Conservation (phyloP, 106 monocot genomes). For the Phalaenopsis equestris region DNA sequence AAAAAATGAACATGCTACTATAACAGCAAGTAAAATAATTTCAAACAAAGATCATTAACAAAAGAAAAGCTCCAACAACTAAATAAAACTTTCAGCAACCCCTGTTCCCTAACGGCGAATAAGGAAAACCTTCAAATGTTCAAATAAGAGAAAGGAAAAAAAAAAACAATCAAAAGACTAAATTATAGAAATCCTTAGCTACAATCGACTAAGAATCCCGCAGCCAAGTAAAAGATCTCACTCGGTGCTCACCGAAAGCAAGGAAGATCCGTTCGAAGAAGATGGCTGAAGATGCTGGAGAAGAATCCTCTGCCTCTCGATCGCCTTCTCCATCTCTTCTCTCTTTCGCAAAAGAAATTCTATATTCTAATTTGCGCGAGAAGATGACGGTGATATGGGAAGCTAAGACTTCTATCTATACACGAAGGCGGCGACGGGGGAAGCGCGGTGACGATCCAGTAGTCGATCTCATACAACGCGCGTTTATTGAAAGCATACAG, state of each 20-base stretch:
- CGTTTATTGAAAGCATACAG: not conserved
- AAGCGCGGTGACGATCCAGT: not conserved
- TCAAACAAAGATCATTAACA: not conserved
- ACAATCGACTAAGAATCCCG: not conserved
- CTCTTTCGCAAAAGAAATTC: not conserved
- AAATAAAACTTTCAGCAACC: not conserved
- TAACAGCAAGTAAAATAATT: not conserved
- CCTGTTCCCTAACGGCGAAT: not conserved
- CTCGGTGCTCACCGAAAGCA: slow-evolving; percentile 7
- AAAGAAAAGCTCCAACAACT: not conserved
- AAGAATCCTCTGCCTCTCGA: slow-evolving; percentile 54
- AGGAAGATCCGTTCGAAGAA: slow-evolving; percentile 7
- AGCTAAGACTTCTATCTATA: not conserved
- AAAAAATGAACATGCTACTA: not conserved
- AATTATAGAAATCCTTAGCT: not conserved
- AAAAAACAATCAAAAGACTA: not conserved
- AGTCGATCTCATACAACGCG: not conserved
- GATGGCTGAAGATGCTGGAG: slow-evolving; percentile 41
- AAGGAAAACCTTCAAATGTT: not conserved
- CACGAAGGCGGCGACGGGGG: not conserved
- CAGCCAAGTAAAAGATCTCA: not conserved
- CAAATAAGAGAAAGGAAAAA: not conserved
- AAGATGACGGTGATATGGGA: not conserved
- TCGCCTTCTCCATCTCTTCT: slow-evolving; percentile 48
- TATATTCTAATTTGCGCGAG: not conserved